phyloP scores from a whole-genome alignment of 805 yeast genomes.

The Wickerhamiella slavikovae region DNA sequence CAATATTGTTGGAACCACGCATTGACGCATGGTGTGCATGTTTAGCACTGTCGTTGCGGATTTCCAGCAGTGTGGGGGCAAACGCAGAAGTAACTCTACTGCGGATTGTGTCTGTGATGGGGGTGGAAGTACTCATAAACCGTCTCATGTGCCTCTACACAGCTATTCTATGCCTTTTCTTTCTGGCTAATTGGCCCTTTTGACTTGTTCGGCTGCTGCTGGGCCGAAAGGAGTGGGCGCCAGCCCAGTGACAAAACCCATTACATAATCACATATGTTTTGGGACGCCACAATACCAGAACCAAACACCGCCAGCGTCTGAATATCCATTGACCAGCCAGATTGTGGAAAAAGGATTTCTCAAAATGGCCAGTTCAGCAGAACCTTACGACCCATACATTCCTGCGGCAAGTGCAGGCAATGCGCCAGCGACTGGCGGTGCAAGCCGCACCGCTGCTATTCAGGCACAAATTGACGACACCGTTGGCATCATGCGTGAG shows the following conservation, averaged over 20 bases:
- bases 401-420: constrained; percentile 28
- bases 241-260: no score
- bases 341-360: not conserved
- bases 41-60: constrained; percentile 67
- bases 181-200: no score
- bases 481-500: constrained; percentile 94
- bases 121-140: constrained; percentile 11
- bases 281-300: no score
- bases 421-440: no score
- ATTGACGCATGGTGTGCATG: constrained; percentile 78
- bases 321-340: no score
- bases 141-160: not conserved
- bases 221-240: no score
- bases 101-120: constrained; percentile 30
- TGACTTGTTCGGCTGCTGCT: no score
- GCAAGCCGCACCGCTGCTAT: constrained; percentile 52
- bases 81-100: constrained; percentile 22
- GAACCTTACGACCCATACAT: constrained; percentile 76
- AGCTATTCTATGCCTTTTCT: no score
- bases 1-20: constrained; percentile 45
- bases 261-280: no score
- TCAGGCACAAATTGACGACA: constrained; percentile 85
- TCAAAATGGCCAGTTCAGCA: constrained; percentile 47
- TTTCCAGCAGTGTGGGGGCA: constrained; percentile 27
- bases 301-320: no score